Base-by-base conservation (phyloP, 164 flowering plant genomes). In the Berberis vulgaris region DNA sequence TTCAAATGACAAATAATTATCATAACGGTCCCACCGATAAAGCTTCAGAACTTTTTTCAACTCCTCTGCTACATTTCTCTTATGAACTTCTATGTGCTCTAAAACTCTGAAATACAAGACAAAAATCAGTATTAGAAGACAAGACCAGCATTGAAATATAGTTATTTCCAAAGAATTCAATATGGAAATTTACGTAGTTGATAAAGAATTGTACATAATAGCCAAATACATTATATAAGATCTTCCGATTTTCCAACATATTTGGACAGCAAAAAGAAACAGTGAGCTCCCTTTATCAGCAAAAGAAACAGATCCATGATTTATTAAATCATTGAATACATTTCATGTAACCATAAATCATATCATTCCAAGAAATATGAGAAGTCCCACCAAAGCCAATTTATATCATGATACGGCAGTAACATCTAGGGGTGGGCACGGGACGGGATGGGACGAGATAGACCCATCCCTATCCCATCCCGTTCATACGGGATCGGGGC, bases 221-320 rank as follows among this genome's bases (percentile, higher is more conserved):
- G 52, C 97, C 99, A 72, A 84, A 83, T 11, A 83, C 41, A 71
- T 94, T 91, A 84, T 83, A 94, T 42, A 91, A 64, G 57, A 85
- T 80, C 74, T 80, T 79, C 70, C 72, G 11, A 53, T 60, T 83
- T 74, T 80, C 80, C 74, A 42, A 64, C 59, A 82, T 70, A 66
- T 42, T 74, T 43, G 71, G 65, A 66, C 96, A 86, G 88, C 79
- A 6, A 2, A 47, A 47, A 6, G 10, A 4, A 47, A 47, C 50
- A 26, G 26, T 26, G 26, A 26, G 26, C 26, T 26, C 26, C 26
- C 26, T 26, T 26, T 26, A 26, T 26, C 26, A 26, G 26, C 26
- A 26, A 26, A 26, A 26, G 26, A 26, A 26, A 26, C 26, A 26
- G 26, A 26, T 26, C 26, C 26, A 26, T 26, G 26, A 26, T 26